Evolutionary conservation across 176 grass and related monocot species (phyloP).

Genomic region (Metroxylon sagu): DNA sequence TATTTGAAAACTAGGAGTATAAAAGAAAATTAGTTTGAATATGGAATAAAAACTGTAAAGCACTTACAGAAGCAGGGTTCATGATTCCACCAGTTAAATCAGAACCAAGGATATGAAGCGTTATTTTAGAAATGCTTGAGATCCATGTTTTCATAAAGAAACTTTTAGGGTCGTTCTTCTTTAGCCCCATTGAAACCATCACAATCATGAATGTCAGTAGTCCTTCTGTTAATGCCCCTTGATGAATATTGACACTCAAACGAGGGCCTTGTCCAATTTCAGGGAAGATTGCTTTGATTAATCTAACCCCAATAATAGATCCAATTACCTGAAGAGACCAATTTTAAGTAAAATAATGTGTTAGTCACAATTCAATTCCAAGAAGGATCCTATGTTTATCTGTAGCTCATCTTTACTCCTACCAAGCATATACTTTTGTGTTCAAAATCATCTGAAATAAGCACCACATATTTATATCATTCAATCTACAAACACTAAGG

Average conservation of each 20-base stretch:
- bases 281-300: conserved; percentile 55
- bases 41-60: not conserved
- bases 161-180: conserved; percentile 65
- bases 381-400: too few species aligned
- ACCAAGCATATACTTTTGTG: too few species aligned
- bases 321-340: conserved; percentile 54
- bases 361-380: too few species aligned
- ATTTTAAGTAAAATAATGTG: not conserved
- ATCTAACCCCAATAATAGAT: conserved; percentile 45
- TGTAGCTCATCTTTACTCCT: too few species aligned
- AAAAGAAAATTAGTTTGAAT: too few species aligned
- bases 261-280: conserved; percentile 66
- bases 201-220: conserved; percentile 79
- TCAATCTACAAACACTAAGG: too few species aligned
- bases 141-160: conserved; percentile 99
- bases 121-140: conserved; percentile 69
- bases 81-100: conserved; percentile 94
- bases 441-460: too few species aligned
- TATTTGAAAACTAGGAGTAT: too few species aligned
- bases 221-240: conserved; percentile 75
- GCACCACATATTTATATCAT: too few species aligned
- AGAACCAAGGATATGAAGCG: conserved; percentile 86
- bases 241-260: conserved; percentile 53
- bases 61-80: conserved; percentile 96
- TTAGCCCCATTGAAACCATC: conserved; percentile 63